Evolutionary conservation across 345 rosid species (phyloP), one percentile per base, ranked within the genome.

Genomic region (Pelargonium nanum): DNA sequence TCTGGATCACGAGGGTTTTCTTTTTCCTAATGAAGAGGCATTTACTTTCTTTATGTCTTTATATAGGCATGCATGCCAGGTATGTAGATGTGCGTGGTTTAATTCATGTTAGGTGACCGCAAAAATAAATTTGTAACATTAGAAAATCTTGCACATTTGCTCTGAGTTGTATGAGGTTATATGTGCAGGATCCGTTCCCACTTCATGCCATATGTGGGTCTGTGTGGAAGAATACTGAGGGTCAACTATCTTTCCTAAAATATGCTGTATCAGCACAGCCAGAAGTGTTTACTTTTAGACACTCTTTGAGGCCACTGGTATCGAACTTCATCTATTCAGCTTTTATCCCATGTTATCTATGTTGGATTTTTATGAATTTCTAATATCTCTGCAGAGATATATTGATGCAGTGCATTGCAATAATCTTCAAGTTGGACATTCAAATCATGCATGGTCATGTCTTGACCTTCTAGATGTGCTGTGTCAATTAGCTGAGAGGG

Each of bases 401-500:
- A 64, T 72, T 58, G 99, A 93, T 72, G 79, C 77, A 34, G 76
- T 77, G 71, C 81, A 75, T 72, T 85, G 86, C 57, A 90, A 74
- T 66, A 83, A 72, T 72, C 81, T 83, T 71, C 92, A 83, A 66
- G 67, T 68, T 71, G 99, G 85, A 58, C 78, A 81, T 65, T 71
- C 84, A 57, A 87, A 89, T 78, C 85, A 81, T 66, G 94, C 94
- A n/a, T 86, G 94, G 94, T 66, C 86, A 67, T 89, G 94, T 68
- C 87, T 93, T 23, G 99, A 93, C 73, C 95, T 93, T 68, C 61
- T 87, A 65, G 85, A 84, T 57, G 83, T 87, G 68, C 78, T 93
- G 48, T 87, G 99, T 72, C 88, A 93, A 76, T 78, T 93, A 59
- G 87, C 95, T 60, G 97, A 93, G 80, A 81, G 78, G 73, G 99